Evolutionary conservation across 768 basidiomycete genomes (phyloP), one percentile per base, ranked within the genome.

Genomic region (Kwoniella heveanensis): DNA sequence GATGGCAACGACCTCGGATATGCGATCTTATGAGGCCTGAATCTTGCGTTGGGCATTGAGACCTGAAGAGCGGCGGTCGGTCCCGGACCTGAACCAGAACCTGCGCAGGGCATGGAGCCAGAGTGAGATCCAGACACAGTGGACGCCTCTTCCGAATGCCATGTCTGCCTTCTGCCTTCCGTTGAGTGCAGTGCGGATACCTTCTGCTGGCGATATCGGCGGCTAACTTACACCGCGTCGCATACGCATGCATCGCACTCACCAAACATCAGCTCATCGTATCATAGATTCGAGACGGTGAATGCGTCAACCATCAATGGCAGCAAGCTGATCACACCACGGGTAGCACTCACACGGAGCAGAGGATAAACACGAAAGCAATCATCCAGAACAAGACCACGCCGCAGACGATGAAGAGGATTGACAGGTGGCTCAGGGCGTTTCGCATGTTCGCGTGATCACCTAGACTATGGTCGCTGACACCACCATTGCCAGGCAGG

Each of bases 111-210:
- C n/a, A 17, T 44, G 10, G 39, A 44, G 15, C 10, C 19, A 19
- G 39, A 3, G 8, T 44, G 8, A 10, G 39, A 44, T 8, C 39
- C 39, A 17, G 15, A 10, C 10, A 44, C 17, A 44, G 39, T 44
- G 3, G 39, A 19, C n/a, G n/a, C n/a, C 19, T 19, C 39, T 44
- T 44, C 10, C 3, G 39, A 10, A 44, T 44, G 39, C 55, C 55
- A 57, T 26, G 55, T 57, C 30, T 48, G 36, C 27, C 55, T 17
- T 21, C 55, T 10, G 29, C 55, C 55, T 47, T 57, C 44, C 9
- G 44, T 57, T 19, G 55, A 57, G 21, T 44, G 36, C 10, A 37
- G 36, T 27, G 32, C 49, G 15, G 3, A 19, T 19, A 10, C 39
- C 19, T 44, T 44, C 15, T 44, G 6, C 8, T 44, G 39, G 3